phyloP scores from a whole-genome alignment of 2,329 filamentous ascomycete species.

The Rutstroemia sp. region DNA sequence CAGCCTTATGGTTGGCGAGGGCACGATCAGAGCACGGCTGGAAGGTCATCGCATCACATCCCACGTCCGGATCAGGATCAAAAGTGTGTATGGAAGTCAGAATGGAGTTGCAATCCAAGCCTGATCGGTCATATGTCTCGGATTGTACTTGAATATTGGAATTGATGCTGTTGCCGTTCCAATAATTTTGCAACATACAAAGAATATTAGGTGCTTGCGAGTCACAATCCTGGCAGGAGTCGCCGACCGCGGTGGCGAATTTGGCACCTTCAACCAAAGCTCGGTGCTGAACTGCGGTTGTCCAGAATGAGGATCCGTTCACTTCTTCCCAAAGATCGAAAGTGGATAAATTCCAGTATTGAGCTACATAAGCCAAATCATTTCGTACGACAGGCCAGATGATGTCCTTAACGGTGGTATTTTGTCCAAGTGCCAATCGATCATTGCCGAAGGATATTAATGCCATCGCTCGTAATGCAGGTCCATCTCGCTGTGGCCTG shows the following conservation, averaged over 20 bases:
- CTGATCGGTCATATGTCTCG: constrained; percentile 46
- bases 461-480: constrained; percentile 68
- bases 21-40: constrained; percentile 50
- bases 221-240: constrained; percentile 52
- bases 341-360: constrained; percentile 58
- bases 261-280: constrained; percentile 56
- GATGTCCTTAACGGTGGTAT: constrained; percentile 37
- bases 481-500: constrained; percentile 72
- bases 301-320: constrained; percentile 71
- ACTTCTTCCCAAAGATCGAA: constrained; percentile 85
- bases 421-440: constrained; percentile 54
- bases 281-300: constrained; percentile 55
- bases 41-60: constrained; percentile 63
- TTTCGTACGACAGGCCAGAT: constrained; percentile 69
- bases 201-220: constrained; percentile 58
- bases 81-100: constrained; percentile 60
- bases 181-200: constrained; percentile 71
- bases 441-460: constrained; percentile 66
- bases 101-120: constrained; percentile 65
- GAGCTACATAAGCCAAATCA: constrained; percentile 65
- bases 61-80: constrained; percentile 47
- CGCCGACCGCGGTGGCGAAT: constrained; percentile 55
- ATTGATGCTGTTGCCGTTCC: constrained; percentile 56
- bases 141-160: constrained; percentile 58
- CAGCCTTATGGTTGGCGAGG: constrained; percentile 67